Evolutionary conservation across 1,284 basidiomycete genomes (phyloP), one percentile per base, ranked within the genome.

Genomic region (Marasmius sp.): DNA sequence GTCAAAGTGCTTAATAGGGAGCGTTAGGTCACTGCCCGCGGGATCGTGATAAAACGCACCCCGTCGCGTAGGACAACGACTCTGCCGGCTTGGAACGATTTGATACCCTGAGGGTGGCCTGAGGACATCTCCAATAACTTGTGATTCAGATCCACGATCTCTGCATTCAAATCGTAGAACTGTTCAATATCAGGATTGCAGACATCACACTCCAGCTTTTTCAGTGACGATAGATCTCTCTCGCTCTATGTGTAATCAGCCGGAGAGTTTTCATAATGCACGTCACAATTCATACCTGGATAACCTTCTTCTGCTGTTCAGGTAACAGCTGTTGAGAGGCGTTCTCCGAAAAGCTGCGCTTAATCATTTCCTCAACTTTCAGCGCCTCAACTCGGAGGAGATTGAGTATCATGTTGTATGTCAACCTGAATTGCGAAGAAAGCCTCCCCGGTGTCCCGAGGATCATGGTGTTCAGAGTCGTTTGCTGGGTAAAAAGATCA

Each of bases 391-490:
- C 97, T 36, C 97, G 89, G 16, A 99, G 83, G 48, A 99, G 77
- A 72, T 99, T 99, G 63, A 99, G 80, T 64, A 99, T 98, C 97
- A 99, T 99, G 74, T 98, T 98, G 79, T 99, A 99, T 1, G 97
- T 99, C 65, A 99, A 81, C 56, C 97, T 85, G 83, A 99, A 99
- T 72, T 99, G 97, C 1, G 96, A 98, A 54, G 90, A 86, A n/a
- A 99, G 84, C 72, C 96, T 95, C 57, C 90, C 92, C 1, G 97
- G 94, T 57, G 82, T 87, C 14, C 97, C 97, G 16, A 98, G 87
- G 72, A 99, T 94, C 96, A 98, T 98, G 45, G 86, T 90, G 56
- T 86, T 85, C 53, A 99, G 77, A 1, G 85, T 86, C 8, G 79
- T 77, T 80, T 89, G 86, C 95, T 95, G 50, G 61, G 11, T 34